Conservation (phyloP, 768 basidiomycete genomes). For the Boletales sp. region DNA sequence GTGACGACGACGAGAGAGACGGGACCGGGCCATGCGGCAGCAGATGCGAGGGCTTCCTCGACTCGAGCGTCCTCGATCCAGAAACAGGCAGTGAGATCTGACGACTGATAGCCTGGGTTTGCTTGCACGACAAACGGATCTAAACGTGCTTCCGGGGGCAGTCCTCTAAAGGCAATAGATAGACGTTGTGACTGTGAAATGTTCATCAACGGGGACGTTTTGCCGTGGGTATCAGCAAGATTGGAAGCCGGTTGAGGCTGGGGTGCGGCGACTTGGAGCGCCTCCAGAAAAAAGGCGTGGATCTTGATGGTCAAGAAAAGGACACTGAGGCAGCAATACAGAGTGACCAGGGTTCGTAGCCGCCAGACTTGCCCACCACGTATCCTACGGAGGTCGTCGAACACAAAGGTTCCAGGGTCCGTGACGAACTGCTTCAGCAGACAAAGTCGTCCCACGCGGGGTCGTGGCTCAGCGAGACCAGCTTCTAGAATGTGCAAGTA, state of each 20-base stretch:
- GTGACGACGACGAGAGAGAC: slow-evolving; percentile 49
- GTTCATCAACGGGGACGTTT: slow-evolving; percentile 20
- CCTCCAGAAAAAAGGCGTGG: slow-evolving; percentile 4
- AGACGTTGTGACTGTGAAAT: slow-evolving; percentile 32
- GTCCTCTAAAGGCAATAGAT: slow-evolving; percentile 34
- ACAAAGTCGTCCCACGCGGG: slow-evolving; percentile 15
- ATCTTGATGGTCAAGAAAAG: slow-evolving; percentile 35
- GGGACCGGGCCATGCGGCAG: slow-evolving; percentile 44
- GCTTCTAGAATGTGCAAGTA: slow-evolving; percentile 14
- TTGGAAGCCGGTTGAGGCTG: not conserved
- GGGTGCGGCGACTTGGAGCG: not conserved
- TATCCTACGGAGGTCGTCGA: slow-evolving; percentile 25
- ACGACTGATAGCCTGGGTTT: not conserved
- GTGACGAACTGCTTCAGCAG: slow-evolving; percentile 26
- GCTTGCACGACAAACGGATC: slow-evolving; percentile 36
- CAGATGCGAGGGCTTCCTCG: slow-evolving; percentile 35
- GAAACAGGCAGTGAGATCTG: slow-evolving; percentile 44
- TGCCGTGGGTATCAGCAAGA: not conserved
- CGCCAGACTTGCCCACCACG: slow-evolving; percentile 22
- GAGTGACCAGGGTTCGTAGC: slow-evolving; percentile 29
- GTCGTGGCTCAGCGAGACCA: slow-evolving; percentile 14
- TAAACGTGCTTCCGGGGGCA: slow-evolving; percentile 24
- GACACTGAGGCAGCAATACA: slow-evolving; percentile 43
- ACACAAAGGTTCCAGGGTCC: slow-evolving; percentile 22
- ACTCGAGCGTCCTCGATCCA: slow-evolving; percentile 42